A percentile compares a stretch with the other conserved stretches of the same genome.
Conservation (phyloP, 2,329 filamentous ascomycete genomes). For the Hypoxylon sp. region DNA sequence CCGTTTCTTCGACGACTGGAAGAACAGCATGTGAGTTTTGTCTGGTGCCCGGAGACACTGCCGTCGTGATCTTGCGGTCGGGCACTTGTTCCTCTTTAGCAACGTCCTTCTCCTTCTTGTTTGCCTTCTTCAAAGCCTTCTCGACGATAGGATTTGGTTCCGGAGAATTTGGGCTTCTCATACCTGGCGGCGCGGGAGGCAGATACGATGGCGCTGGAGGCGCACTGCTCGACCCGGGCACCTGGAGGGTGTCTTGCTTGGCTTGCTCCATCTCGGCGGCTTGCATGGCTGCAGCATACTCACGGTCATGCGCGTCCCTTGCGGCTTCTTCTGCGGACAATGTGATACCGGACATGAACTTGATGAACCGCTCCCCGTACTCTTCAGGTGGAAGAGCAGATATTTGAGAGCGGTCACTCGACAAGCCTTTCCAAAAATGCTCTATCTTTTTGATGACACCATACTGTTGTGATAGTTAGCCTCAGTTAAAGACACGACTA, state of each 20-base stretch:
- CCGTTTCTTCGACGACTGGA: conserved; percentile 90
- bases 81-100: conserved; percentile 45
- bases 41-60: conserved; percentile 38
- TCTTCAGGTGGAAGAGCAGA: conserved; percentile 89
- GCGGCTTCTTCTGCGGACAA: conserved; percentile 87
- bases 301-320: conserved; percentile 67
- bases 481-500: too few species aligned
- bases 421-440: conserved; percentile 95
- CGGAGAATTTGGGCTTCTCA: conserved; percentile 45
- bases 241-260: conserved; percentile 24
- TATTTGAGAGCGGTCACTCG: conserved; percentile 83
- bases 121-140: conserved; percentile 43
- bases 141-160: conserved; percentile 46
- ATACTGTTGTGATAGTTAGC: conserved; percentile 66
- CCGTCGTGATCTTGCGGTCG: conserved; percentile 45
- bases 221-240: conserved; percentile 20
- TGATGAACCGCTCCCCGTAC: conserved; percentile 93
- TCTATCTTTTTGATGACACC: conserved; percentile 94
- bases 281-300: conserved; percentile 57
- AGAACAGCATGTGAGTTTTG: conserved; percentile 57
- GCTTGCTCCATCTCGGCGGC: conserved; percentile 37
- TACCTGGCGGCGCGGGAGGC: conserved; percentile 45
- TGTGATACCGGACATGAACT: conserved; percentile 89
- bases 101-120: conserved; percentile 44
- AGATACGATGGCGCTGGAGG: conserved; percentile 44